These are phyloP conservation scores for Blastobotrys proliferans DNA, from an alignment of 1,139 yeast species.

Conservation along the genomic window DNA sequence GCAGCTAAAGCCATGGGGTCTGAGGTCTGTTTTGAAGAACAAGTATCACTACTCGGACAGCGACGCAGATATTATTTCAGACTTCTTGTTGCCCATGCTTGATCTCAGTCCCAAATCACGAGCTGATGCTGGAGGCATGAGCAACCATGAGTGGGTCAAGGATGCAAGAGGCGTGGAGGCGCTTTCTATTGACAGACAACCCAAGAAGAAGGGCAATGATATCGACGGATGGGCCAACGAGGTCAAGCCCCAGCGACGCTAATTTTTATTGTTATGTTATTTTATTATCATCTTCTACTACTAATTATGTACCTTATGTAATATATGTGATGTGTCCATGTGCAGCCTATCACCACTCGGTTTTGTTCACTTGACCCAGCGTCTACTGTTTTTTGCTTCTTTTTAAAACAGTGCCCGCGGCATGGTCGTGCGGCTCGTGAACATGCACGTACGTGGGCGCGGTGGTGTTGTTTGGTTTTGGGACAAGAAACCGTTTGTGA, in stretches of 20 bases:
- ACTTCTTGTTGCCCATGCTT: constrained; percentile 71
- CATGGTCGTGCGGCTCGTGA: too few relatives aligned
- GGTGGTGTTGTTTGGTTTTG: too few relatives aligned
- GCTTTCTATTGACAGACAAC: constrained; percentile 47
- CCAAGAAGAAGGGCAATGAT: constrained; percentile 65
- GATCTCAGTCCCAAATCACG: constrained; percentile 62
- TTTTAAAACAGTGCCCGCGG: too few relatives aligned
- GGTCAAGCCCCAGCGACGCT: constrained; percentile 19
- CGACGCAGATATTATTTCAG: constrained; percentile 54
- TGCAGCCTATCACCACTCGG: too few relatives aligned
- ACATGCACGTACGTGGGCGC: too few relatives aligned
- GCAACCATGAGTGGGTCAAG: constrained; percentile 71
- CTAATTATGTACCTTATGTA: too few relatives aligned
- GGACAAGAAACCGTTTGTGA: too few relatives aligned
- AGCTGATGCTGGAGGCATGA: constrained; percentile 79
- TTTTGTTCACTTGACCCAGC: too few relatives aligned
- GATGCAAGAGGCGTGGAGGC: constrained; percentile 60
- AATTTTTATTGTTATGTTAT: not conserved
- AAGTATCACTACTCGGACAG: constrained; percentile 61
- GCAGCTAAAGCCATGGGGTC: constrained; percentile 64
- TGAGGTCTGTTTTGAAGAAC: constrained; percentile 61
- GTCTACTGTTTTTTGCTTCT: too few relatives aligned
- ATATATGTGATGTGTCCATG: too few relatives aligned
- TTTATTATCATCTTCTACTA: too few relatives aligned
- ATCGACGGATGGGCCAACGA: constrained; percentile 67